These are phyloP conservation scores for Solanum clarkiae DNA, from an alignment of 257 asterid species.

Conservation along the genomic window DNA sequence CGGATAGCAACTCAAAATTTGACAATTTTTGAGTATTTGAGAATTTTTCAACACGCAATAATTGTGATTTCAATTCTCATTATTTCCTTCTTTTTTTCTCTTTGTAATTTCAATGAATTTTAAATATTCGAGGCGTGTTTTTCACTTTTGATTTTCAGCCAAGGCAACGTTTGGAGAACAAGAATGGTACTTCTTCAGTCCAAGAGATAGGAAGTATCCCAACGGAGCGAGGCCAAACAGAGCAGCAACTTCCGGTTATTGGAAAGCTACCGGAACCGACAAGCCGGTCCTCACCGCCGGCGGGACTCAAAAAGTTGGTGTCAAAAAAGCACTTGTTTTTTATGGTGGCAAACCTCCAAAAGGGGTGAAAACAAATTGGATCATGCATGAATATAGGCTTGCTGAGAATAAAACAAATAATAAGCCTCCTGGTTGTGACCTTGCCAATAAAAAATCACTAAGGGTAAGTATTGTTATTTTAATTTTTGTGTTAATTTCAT, in stretches of 20 bases:
- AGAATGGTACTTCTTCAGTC: conserved; percentile 47
- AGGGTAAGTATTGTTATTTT: conserved; percentile 28
- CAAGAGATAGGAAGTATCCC: conserved; percentile 38
- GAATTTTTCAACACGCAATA: background rate
- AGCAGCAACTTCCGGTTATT: conserved; percentile 43
- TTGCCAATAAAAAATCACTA: conserved; percentile 48
- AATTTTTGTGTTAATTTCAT: background rate
- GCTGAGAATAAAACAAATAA: conserved; percentile 19
- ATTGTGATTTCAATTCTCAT: background rate
- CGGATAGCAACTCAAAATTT: background rate
- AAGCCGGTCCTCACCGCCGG: conserved; percentile 43
- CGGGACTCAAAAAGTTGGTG: conserved; percentile 41
- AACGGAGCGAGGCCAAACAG: conserved; percentile 43
- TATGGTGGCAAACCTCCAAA: conserved; percentile 44
- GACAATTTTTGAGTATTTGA: background rate
- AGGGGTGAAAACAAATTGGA: conserved; percentile 39
- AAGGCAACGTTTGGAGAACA: conserved; percentile 38
- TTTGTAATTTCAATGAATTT: background rate
- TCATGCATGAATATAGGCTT: conserved; percentile 41
- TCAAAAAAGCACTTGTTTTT: conserved; percentile 38
- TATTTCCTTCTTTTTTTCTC: background rate
- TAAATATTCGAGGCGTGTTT: background rate
- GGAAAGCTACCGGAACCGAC: conserved; percentile 55
- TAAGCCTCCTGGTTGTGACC: conserved; percentile 27
- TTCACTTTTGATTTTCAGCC: conserved; percentile 5